phyloP scores from a whole-genome alignment of 768 basidiomycete genomes.

The Pleurotus pulmonarius region DNA sequence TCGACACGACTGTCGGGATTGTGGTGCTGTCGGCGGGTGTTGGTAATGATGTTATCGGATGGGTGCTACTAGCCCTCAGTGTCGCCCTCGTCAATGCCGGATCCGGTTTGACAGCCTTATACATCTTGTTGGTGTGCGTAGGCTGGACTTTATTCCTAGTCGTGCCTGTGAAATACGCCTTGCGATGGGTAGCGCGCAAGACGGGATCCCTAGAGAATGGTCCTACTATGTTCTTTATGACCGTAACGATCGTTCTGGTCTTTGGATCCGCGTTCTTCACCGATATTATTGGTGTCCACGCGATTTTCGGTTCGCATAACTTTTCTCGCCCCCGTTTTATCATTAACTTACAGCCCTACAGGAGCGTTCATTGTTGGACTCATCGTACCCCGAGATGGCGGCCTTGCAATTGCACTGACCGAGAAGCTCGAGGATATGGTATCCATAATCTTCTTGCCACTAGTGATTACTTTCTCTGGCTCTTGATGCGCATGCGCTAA shows the following conservation, averaged over 20 bases:
- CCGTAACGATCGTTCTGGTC: slow-evolving; percentile 69
- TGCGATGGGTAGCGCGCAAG: slow-evolving; percentile 69
- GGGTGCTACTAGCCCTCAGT: slow-evolving; percentile 85
- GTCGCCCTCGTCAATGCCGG: slow-evolving; percentile 91
- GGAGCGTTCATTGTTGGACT: slow-evolving; percentile 81
- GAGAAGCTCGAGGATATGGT: slow-evolving; percentile 98
- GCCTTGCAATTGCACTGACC: slow-evolving; percentile 81
- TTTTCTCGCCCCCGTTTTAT: neutral
- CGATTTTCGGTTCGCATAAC: slow-evolving; percentile 68
- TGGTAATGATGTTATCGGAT: slow-evolving; percentile 82
- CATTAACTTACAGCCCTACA: slow-evolving; percentile 16
- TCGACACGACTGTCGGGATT: slow-evolving; percentile 90
- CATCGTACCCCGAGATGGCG: slow-evolving; percentile 84
- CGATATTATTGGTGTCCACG: slow-evolving; percentile 87
- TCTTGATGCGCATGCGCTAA: neutral
- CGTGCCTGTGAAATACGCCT: slow-evolving; percentile 54
- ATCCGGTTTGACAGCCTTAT: slow-evolving; percentile 79
- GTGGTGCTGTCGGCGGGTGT: slow-evolving; percentile 93
- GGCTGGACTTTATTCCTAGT: slow-evolving; percentile 80
- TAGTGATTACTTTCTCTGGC: slow-evolving; percentile 40
- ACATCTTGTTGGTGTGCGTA: slow-evolving; percentile 74
- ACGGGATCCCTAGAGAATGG: slow-evolving; percentile 82
- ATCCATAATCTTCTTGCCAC: slow-evolving; percentile 81
- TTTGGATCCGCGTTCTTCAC: slow-evolving; percentile 93
- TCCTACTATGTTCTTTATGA: slow-evolving; percentile 90